Evolutionary conservation across 768 basidiomycete genomes (phyloP).

Genomic region (Clitopilus hobsonii): DNA sequence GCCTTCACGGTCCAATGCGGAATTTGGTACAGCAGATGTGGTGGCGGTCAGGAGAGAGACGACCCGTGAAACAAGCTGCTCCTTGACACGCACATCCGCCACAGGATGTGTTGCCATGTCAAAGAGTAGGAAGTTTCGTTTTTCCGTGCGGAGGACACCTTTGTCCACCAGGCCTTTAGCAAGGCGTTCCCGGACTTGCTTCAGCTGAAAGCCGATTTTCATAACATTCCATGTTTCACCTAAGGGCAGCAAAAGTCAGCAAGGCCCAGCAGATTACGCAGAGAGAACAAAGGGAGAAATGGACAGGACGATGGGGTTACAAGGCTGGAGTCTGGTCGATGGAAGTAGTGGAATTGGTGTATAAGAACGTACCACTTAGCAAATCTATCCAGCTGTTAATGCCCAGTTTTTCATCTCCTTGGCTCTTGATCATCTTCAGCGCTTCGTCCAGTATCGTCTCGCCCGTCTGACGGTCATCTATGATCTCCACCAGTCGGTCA

Average conservation of each 20-base stretch:
- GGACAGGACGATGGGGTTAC: neutral
- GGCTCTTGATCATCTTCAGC: slow-evolving; percentile 89
- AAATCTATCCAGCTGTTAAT: slow-evolving; percentile 95
- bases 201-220: slow-evolving; percentile 99
- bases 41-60: slow-evolving; percentile 77
- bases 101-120: slow-evolving; percentile 99
- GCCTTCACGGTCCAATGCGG: slow-evolving; percentile 71
- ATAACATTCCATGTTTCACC: slow-evolving; percentile 99
- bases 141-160: slow-evolving; percentile 97
- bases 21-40: slow-evolving; percentile 73
- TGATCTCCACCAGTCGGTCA: slow-evolving; percentile 86
- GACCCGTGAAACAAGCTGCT: slow-evolving; percentile 72
- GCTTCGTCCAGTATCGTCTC: slow-evolving; percentile 97
- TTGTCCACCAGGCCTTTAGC: slow-evolving; percentile 98
- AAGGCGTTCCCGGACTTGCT: slow-evolving; percentile 96
- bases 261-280: neutral
- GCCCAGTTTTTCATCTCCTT: slow-evolving; percentile 68
- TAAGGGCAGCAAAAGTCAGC: slow-evolving; percentile 22
- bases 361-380: slow-evolving; percentile 68
- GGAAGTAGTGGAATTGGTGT: too few relatives aligned
- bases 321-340: neutral
- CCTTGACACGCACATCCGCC: slow-evolving; percentile 88
- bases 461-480: slow-evolving; percentile 89
- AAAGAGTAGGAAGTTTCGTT: slow-evolving; percentile 97
- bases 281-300: neutral